Percentiles rank a stretch among this genome's conserved stretches.
Evolutionary conservation across 1,284 basidiomycete genomes (phyloP).

Genomic region (Marasmius tenuissimus): DNA sequence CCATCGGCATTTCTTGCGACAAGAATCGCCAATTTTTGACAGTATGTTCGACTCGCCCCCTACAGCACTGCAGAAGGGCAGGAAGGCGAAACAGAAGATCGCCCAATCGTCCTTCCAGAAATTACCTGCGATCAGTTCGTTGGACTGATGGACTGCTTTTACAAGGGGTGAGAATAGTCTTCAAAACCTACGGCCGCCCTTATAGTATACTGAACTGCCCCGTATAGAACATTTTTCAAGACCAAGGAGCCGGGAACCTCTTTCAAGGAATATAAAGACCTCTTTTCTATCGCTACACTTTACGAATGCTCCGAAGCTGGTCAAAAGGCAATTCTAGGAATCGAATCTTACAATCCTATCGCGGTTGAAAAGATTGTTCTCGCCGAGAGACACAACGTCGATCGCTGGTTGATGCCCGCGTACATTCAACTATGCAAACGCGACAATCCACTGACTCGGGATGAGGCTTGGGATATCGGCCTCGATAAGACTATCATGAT

Average conservation of each 20-base stretch:
- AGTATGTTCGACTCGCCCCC: background rate
- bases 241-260: slow-evolving; percentile 2
- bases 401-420: slow-evolving; percentile 9
- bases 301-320: slow-evolving; percentile 7
- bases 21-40: slow-evolving; percentile 1
- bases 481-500: slow-evolving; percentile 3
- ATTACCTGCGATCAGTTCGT: slow-evolving; percentile 5
- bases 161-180: background rate
- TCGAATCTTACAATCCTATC: background rate
- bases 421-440: slow-evolving; percentile 9
- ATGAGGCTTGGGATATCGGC: slow-evolving; percentile 5
- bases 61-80: background rate
- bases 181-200: too few species aligned
- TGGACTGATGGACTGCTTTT: slow-evolving; percentile 7
- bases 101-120: slow-evolving; percentile 2
- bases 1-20: background rate
- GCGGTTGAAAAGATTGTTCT: slow-evolving; percentile 9
- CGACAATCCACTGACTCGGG: background rate
- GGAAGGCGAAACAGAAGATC: background rate
- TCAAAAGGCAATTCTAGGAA: slow-evolving; percentile 7
- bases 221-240: background rate
- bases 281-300: slow-evolving; percentile 1
- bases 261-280: slow-evolving; percentile 6
- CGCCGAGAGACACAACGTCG: slow-evolving; percentile 6
- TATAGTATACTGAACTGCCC: background rate